phyloP scores from a whole-genome alignment of 371 early-diverging fungal genomes.

The Coemansia sp. region DNA sequence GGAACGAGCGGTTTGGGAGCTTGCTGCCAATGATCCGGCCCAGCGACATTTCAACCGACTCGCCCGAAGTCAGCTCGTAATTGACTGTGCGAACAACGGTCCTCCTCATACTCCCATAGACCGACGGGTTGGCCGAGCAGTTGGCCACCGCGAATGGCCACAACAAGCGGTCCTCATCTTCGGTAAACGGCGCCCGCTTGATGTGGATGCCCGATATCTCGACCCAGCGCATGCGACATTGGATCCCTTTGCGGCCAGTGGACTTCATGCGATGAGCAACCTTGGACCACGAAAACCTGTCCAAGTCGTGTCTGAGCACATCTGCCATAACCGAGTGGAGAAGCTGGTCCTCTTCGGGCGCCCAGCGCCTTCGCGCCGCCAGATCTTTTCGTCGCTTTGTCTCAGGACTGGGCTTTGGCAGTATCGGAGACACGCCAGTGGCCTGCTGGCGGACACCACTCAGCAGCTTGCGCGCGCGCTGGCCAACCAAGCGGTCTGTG shows the following conservation, averaged over 20 bases:
- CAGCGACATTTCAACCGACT: background rate
- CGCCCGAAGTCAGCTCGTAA: background rate
- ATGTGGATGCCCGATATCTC: background rate
- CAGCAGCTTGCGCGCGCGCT: background rate
- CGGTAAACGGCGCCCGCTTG: background rate
- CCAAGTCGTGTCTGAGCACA: background rate
- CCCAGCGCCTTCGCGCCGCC: background rate
- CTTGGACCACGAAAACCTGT: no score
- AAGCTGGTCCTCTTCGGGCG: background rate
- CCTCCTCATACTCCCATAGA: no score
- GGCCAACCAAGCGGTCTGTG: background rate
- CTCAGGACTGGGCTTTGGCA: background rate
- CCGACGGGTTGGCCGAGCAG: no score
- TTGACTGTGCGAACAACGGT: no score
- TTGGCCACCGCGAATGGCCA: background rate
- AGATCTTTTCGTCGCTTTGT: background rate
- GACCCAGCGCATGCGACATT: background rate
- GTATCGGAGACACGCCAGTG: background rate
- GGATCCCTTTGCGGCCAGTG: background rate
- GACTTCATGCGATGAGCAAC: no score
- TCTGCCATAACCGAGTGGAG: background rate
- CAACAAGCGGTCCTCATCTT: background rate
- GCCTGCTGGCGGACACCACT: background rate
- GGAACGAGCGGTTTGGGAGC: background rate
- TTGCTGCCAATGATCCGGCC: background rate